These are phyloP conservation scores for Arabidopsis thaliana DNA, from an alignment of 345 rosid species.

Conservation along the genomic window TAIR10.1 NC_003075.7:18129501-18130000, in stretches of 20 bases:
- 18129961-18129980: neutral
- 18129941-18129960: neutral
- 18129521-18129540: slow-evolving; percentile 25
- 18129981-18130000: neutral
- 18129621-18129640: slow-evolving; percentile 15
- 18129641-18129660: slow-evolving; percentile 23
- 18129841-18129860: slow-evolving; percentile 5
- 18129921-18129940: neutral
- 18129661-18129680: slow-evolving; percentile 64
- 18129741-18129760: slow-evolving; percentile 30
- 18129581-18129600: slow-evolving; percentile 39
- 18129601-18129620: slow-evolving; percentile 36
- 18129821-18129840: neutral
- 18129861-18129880: slow-evolving; percentile 11
- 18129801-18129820: neutral
- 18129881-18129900: neutral
- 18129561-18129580: slow-evolving; percentile 35
- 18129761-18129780: slow-evolving; percentile 42
- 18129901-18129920: slow-evolving; percentile 16
- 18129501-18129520: neutral
- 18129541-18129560: slow-evolving; percentile 37
- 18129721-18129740: slow-evolving; percentile 62
- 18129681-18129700: slow-evolving; percentile 60
- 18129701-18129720: slow-evolving; percentile 55
- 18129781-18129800: slow-evolving; percentile 7